phyloP scores from a whole-genome alignment of 495 filamentous ascomycete genomes.

The Chaetomidium leptoderma region DNA sequence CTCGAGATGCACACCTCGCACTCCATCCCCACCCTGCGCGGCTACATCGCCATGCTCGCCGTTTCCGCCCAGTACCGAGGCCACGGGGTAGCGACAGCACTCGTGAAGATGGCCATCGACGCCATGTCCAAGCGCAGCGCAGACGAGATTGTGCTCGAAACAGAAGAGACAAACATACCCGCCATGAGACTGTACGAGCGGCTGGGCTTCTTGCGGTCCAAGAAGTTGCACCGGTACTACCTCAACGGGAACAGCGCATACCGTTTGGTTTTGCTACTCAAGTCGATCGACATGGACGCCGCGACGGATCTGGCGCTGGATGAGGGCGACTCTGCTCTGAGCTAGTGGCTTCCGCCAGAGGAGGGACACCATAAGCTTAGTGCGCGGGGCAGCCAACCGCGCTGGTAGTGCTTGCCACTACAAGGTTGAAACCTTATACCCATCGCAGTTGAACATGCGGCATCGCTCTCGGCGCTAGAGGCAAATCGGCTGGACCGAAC shows the following conservation, averaged over 20 bases:
- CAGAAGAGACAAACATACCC: slow-evolving; percentile 88
- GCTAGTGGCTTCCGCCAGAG: too few species aligned
- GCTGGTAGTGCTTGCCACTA: too few species aligned
- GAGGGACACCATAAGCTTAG: too few species aligned
- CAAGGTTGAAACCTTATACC: too few species aligned
- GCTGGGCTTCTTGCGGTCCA: slow-evolving; percentile 87
- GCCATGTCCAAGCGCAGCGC: slow-evolving; percentile 80
- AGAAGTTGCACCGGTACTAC: slow-evolving; percentile 93
- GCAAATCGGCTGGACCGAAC: neutral
- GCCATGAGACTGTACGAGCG: slow-evolving; percentile 93
- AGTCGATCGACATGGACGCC: slow-evolving; percentile 39
- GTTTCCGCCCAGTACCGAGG: slow-evolving; percentile 74
- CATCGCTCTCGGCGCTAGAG: neutral
- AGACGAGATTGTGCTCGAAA: slow-evolving; percentile 95
- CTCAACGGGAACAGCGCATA: slow-evolving; percentile 95
- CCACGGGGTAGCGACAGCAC: slow-evolving; percentile 80
- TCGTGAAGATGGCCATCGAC: slow-evolving; percentile 88
- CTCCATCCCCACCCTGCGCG: slow-evolving; percentile 69
- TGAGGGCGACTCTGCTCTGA: slow-evolving; percentile 11
- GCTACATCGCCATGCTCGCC: slow-evolving; percentile 98
- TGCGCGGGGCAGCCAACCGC: too few species aligned
- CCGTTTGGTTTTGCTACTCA: slow-evolving; percentile 78
- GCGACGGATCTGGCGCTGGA: slow-evolving; percentile 26
- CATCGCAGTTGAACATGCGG: too few species aligned
- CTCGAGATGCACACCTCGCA: slow-evolving; percentile 77